Percentiles rank a stretch among this genome's conserved stretches.
These are phyloP conservation scores for Trifolium pratense DNA, from an alignment of 306 rosid species.

Conservation along the genomic window DNA sequence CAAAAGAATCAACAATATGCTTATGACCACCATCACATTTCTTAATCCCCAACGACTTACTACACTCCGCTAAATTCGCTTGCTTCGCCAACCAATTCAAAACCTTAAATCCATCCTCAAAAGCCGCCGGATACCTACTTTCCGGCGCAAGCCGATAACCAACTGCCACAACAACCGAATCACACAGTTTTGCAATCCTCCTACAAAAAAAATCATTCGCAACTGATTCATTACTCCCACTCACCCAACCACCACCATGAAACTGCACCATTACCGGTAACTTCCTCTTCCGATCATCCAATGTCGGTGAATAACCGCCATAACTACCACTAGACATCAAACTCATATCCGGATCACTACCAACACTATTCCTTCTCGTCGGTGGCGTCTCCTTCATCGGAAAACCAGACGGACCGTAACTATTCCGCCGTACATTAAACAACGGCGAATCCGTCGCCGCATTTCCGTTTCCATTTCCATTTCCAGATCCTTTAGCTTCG, in stretches of 20 bases:
- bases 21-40: constrained; percentile 57
- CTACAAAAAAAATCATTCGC: constrained; percentile 84
- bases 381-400: constrained; percentile 44
- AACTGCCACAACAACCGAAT: constrained; percentile 70
- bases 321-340: constrained; percentile 52
- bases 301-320: constrained; percentile 71
- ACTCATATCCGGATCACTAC: constrained; percentile 58
- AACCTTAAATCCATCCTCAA: constrained; percentile 87
- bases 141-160: constrained; percentile 94
- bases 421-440: constrained; percentile 51
- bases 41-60: constrained; percentile 71
- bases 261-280: constrained; percentile 87
- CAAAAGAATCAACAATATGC: constrained; percentile 78
- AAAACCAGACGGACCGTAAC: constrained; percentile 48
- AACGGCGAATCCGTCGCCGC: constrained; percentile 8
- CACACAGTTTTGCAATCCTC: constrained; percentile 79
- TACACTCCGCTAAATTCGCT: constrained; percentile 90
- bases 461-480: neutral
- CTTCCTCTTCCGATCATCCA: constrained; percentile 49
- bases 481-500: neutral
- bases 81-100: constrained; percentile 96
- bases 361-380: constrained; percentile 56
- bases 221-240: constrained; percentile 84
- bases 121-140: constrained; percentile 85
- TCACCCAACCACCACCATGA: constrained; percentile 99